Conservation (phyloP, 345 rosid genomes). For the Lepidium sativum region DNA sequence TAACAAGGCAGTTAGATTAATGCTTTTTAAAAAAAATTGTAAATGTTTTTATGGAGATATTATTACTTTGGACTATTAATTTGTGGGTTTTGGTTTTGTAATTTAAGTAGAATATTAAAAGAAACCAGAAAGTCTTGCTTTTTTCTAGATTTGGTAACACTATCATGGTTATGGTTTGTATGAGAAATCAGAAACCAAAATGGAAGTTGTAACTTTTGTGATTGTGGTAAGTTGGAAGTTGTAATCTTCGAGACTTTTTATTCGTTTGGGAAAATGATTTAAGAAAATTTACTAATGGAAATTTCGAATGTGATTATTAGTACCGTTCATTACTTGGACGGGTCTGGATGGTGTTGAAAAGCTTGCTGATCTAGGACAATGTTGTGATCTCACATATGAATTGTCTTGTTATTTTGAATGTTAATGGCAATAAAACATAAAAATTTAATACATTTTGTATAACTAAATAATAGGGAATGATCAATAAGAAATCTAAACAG, state of each 20-base stretch:
- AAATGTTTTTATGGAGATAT: background rate
- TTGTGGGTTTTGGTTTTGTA: background rate
- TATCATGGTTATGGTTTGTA: slow-evolving; percentile 3
- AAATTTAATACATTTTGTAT: background rate
- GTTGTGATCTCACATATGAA: background rate
- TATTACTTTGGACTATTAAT: background rate
- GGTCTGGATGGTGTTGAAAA: background rate
- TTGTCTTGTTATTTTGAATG: background rate
- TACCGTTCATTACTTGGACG: too few relatives aligned
- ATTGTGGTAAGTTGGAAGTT: slow-evolving; percentile 3
- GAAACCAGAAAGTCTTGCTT: slow-evolving; percentile 16
- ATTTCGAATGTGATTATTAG: background rate
- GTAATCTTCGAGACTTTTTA: background rate
- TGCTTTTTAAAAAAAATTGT: background rate
- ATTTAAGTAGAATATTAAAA: background rate
- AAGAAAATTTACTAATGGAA: background rate
- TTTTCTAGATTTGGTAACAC: slow-evolving; percentile 10
- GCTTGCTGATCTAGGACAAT: background rate
- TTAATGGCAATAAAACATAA: background rate
- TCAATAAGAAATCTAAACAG: background rate
- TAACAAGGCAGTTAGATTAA: background rate
- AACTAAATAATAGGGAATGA: background rate
- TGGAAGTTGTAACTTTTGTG: slow-evolving; percentile 11
- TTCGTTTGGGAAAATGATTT: background rate
- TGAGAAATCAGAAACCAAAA: background rate